phyloP scores from a whole-genome alignment of 352 stramenopile genomes.

The Pythium aquatile region DNA sequence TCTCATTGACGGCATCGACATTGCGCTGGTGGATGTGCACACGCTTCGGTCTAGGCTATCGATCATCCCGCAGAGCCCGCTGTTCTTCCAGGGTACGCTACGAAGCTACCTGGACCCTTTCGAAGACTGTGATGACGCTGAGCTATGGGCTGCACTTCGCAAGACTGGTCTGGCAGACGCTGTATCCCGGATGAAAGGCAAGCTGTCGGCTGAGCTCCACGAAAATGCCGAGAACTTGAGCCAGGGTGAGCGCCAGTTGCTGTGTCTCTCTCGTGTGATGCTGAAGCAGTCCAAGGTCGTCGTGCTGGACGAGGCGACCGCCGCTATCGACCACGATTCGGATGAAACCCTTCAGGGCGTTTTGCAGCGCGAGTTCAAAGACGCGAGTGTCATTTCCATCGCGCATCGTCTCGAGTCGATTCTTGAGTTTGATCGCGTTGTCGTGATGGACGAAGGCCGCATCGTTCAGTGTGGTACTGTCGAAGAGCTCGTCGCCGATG shows the following conservation, averaged over 20 bases:
- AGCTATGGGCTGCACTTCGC: constrained; percentile 62
- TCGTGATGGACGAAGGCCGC: constrained; percentile 84
- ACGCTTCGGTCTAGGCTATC: constrained; percentile 19
- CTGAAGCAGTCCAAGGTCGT: constrained; percentile 34
- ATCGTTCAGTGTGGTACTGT: constrained; percentile 39
- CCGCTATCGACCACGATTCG: constrained; percentile 34
- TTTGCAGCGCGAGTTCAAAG: constrained; percentile 81
- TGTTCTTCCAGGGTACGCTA: constrained; percentile 28
- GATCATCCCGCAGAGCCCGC: constrained; percentile 28
- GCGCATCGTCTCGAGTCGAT: constrained; percentile 93
- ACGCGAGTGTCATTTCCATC: constrained; percentile 91
- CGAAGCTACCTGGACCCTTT: constrained; percentile 83
- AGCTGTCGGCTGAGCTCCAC: constrained; percentile 48
- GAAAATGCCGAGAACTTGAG: constrained; percentile 80
- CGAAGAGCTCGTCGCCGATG: constrained; percentile 21
- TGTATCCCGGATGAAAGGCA: constrained; percentile 20
- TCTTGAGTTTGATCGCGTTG: constrained; percentile 82
- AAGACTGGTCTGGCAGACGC: constrained; percentile 17
- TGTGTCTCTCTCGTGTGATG: constrained; percentile 33
- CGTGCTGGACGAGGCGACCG: constrained; percentile 48
- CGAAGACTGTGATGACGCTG: constrained; percentile 49
- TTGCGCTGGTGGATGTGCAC: constrained; percentile 20
- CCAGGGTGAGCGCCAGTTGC: constrained; percentile 41
- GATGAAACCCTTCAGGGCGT: constrained; percentile 58
- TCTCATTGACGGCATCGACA: constrained; percentile 33